Percentiles rank a stretch among this genome's conserved stretches.
phyloP scores from a whole-genome alignment of 1,284 basidiomycete species.

The Porodaedalea pini region DNA sequence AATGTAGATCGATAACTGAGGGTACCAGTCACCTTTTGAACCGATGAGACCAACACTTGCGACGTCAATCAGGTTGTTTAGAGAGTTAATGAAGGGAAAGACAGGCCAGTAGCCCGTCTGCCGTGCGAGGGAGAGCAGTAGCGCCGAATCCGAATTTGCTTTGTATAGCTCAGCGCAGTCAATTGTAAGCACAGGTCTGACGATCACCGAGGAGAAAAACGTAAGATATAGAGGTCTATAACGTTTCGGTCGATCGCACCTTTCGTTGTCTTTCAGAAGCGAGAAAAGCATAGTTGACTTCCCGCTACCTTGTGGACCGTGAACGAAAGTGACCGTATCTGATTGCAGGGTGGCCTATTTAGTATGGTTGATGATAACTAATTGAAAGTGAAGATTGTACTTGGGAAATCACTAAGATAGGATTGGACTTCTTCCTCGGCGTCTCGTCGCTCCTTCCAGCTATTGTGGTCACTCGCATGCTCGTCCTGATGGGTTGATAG shows the following conservation, averaged over 20 bases:
- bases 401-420: slow-evolving; percentile 74
- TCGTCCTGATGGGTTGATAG: slow-evolving; percentile 14
- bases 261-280: slow-evolving; percentile 55
- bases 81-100: slow-evolving; percentile 84
- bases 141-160: slow-evolving; percentile 66
- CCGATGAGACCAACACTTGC: slow-evolving; percentile 91
- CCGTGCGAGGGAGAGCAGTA: slow-evolving; percentile 67
- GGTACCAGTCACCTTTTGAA: slow-evolving; percentile 67
- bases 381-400: slow-evolving; percentile 35
- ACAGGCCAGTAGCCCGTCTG: slow-evolving; percentile 92
- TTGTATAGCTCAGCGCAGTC: slow-evolving; percentile 80
- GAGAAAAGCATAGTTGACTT: slow-evolving; percentile 72
- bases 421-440: slow-evolving; percentile 65
- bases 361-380: not conserved
- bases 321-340: slow-evolving; percentile 76
- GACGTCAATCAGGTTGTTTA: slow-evolving; percentile 89
- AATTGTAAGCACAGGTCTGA: slow-evolving; percentile 69
- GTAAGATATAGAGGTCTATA: slow-evolving; percentile 1
- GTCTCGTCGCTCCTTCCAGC: slow-evolving; percentile 82
- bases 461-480: slow-evolving; percentile 13
- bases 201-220: slow-evolving; percentile 4
- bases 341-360: slow-evolving; percentile 1
- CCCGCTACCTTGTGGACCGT: slow-evolving; percentile 91
- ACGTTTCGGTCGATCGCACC: slow-evolving; percentile 39
- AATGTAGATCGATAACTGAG: no score